Evolutionary conservation across 148 eudicot genomes (phyloP).

Genomic region (Diospyros lotus): DNA sequence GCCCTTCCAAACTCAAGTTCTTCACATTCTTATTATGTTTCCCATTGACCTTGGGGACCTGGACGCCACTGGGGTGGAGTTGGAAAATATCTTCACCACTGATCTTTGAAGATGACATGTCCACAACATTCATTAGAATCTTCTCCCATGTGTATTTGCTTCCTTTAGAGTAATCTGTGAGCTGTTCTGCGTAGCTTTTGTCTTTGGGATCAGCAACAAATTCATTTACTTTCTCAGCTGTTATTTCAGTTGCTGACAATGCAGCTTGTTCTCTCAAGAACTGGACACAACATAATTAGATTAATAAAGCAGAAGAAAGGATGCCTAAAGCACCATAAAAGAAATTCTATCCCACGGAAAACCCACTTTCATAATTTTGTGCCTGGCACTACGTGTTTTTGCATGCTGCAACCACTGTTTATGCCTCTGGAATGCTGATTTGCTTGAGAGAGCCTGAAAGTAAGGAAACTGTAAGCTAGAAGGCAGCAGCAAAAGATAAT

Average conservation of each 20-base stretch:
- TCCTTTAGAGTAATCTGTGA: slow-evolving; percentile 39
- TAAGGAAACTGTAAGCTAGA: slow-evolving; percentile 12
- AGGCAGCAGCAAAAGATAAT: neutral
- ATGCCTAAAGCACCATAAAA: neutral
- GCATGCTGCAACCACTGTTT: slow-evolving; percentile 92
- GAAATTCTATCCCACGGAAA: neutral
- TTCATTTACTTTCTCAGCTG: slow-evolving; percentile 50
- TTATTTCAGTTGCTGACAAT: slow-evolving; percentile 61
- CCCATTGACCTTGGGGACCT: slow-evolving; percentile 73
- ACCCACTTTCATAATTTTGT: slow-evolving; percentile 86
- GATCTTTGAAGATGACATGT: slow-evolving; percentile 36
- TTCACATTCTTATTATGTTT: slow-evolving; percentile 64
- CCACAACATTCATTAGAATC: slow-evolving; percentile 40
- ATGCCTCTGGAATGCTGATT: slow-evolving; percentile 84
- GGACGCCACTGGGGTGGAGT: slow-evolving; percentile 35
- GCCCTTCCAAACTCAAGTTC: slow-evolving; percentile 44
- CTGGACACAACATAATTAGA: slow-evolving; percentile 30
- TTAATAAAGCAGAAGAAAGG: slow-evolving; percentile 16
- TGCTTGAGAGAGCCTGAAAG: slow-evolving; percentile 78
- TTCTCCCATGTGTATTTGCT: slow-evolving; percentile 47
- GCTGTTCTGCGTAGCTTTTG: slow-evolving; percentile 34
- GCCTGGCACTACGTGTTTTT: slow-evolving; percentile 94
- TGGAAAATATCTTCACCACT: slow-evolving; percentile 38
- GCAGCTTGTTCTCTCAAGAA: slow-evolving; percentile 89
- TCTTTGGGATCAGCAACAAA: slow-evolving; percentile 49